These are phyloP conservation scores for Talaromyces borbonicus DNA, from an alignment of 495 filamentous ascomycete species.

Conservation along the genomic window DNA sequence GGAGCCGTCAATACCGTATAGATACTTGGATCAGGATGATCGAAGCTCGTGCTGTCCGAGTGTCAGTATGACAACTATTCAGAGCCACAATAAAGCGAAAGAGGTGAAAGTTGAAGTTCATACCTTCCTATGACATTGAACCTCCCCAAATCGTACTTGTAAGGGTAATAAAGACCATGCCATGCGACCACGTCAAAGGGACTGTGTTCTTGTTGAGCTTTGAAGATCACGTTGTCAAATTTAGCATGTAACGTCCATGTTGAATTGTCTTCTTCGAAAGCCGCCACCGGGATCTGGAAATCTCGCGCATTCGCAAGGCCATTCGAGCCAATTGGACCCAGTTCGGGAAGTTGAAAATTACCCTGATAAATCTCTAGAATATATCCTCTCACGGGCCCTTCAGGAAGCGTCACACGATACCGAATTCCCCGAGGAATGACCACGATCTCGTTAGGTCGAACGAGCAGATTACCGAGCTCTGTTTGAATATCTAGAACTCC, in stretches of 20 bases:
- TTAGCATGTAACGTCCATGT: constrained; percentile 46
- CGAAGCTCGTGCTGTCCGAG: constrained; percentile 50
- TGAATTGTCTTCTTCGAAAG: constrained; percentile 55
- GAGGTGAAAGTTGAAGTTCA: too few species aligned
- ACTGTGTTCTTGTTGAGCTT: constrained; percentile 58
- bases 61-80: too few species aligned
- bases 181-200: constrained; percentile 81
- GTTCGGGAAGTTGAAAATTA: constrained; percentile 75
- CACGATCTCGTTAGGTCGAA: constrained; percentile 81
- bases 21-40: constrained; percentile 64
- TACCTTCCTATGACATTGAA: constrained; percentile 65
- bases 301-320: constrained; percentile 81
- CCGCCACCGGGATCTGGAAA: constrained; percentile 75
- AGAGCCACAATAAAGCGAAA: too few species aligned
- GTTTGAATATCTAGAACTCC: constrained; percentile 79
- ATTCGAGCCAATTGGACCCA: constrained; percentile 84
- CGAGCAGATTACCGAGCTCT: constrained; percentile 70
- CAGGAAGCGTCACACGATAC: constrained; percentile 60
- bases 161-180: constrained; percentile 64
- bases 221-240: constrained; percentile 71
- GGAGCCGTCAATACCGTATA: constrained; percentile 61
- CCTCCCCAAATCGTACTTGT: constrained; percentile 64
- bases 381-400: constrained; percentile 66
- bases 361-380: constrained; percentile 80
- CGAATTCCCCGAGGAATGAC: constrained; percentile 79